These are phyloP conservation scores for Eragrostis tef DNA, from an alignment of 202 grass and related monocot species.

Conservation along the genomic window DNA sequence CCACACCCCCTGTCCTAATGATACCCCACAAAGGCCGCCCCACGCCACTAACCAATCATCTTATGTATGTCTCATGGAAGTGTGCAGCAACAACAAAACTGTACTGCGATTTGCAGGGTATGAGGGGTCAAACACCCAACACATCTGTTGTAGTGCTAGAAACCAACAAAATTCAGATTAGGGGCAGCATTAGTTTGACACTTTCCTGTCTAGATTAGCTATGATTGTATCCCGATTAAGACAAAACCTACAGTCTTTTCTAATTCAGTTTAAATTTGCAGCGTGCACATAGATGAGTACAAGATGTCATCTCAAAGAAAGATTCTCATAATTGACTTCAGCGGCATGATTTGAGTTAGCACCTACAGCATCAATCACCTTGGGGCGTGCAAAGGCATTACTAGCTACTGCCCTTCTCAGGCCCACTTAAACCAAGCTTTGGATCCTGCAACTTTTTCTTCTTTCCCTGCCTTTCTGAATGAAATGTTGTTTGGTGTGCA, in stretches of 20 bases:
- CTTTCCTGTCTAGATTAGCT: constrained; percentile 34
- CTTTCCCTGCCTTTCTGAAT: constrained; percentile 31
- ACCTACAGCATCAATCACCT: constrained; percentile 49
- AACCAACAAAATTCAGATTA: constrained; percentile 34
- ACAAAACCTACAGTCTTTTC: constrained; percentile 4
- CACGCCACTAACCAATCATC: constrained; percentile 52
- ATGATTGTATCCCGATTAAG: constrained; percentile 20
- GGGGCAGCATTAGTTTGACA: not conserved
- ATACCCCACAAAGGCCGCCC: constrained; percentile 43
- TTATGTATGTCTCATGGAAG: constrained; percentile 38
- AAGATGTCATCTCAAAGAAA: constrained; percentile 48
- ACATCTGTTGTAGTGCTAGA: not conserved
- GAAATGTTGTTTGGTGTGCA: constrained; percentile 41
- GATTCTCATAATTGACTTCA: constrained; percentile 51
- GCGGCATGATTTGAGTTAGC: constrained; percentile 51
- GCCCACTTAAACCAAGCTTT: constrained; percentile 61
- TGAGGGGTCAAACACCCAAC: constrained; percentile 16
- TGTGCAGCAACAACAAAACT: not conserved
- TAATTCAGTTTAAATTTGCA: not conserved
- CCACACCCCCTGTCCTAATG: constrained; percentile 44
- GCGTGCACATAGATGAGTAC: constrained; percentile 30
- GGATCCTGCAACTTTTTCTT: constrained; percentile 56
- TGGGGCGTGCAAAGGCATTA: constrained; percentile 51
- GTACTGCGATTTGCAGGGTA: constrained; percentile 9
- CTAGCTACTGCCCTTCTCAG: constrained; percentile 37